Conservation (phyloP, 2,329 filamentous ascomycete species). For the Paraphoma chrysanthemicola region DNA sequence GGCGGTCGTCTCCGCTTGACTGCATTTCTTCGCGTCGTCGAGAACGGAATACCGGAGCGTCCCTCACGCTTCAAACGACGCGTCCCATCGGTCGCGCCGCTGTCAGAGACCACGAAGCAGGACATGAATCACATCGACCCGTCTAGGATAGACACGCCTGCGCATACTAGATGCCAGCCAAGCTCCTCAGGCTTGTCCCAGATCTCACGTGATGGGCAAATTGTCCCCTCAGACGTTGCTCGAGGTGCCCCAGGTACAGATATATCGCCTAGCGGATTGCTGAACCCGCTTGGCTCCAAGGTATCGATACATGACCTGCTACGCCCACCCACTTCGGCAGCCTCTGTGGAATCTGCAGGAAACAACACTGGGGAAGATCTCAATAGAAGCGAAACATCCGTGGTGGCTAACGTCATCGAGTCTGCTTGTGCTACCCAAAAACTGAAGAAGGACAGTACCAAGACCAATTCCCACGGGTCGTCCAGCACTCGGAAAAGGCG, state of each 20-base stretch:
- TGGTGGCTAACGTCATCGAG: background rate
- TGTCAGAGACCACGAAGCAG: background rate
- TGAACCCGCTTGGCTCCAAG: background rate
- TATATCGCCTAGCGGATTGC: too few species aligned
- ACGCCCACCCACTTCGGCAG: background rate
- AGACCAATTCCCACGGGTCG: background rate
- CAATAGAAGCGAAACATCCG: too few species aligned
- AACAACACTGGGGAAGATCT: background rate
- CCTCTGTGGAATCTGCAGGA: background rate
- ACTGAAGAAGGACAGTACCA: background rate
- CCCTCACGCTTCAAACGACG: slow-evolving; percentile 29
- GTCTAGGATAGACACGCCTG: too few species aligned
- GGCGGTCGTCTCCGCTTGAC: slow-evolving; percentile 32
- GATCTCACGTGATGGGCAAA: too few species aligned
- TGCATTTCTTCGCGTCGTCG: slow-evolving; percentile 31
- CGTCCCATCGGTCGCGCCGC: background rate
- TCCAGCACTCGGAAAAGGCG: slow-evolving; percentile 24
- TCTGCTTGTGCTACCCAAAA: background rate
- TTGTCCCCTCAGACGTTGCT: too few species aligned
- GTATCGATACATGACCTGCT: background rate
- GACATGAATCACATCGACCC: background rate
- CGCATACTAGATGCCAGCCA: too few species aligned
- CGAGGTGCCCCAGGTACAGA: too few species aligned
- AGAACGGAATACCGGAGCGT: slow-evolving; percentile 28
- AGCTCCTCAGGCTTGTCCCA: too few species aligned